These are phyloP conservation scores for Blastocystis sp. DNA, from an alignment of 352 stramenopile species.

Conservation along the genomic window DNA sequence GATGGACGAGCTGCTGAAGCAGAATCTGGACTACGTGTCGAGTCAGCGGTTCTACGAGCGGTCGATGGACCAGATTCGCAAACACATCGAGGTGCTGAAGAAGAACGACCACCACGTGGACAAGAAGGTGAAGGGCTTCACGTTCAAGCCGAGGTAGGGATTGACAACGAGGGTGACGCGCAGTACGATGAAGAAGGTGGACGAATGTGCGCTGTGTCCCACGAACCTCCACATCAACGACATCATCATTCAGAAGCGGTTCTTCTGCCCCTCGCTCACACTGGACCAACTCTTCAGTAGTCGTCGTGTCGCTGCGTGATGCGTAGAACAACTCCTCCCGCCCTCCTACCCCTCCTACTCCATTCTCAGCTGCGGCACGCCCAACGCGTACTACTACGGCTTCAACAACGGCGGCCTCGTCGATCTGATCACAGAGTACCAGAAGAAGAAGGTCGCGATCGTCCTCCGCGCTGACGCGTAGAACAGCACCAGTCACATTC, in stretches of 20 bases:
- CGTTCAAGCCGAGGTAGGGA: constrained; percentile 47
- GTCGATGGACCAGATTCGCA: background rate
- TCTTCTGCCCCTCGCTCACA: background rate
- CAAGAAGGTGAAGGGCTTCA: constrained; percentile 27
- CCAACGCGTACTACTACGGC: constrained; percentile 40
- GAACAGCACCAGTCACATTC: background rate
- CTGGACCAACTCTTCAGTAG: constrained; percentile 32
- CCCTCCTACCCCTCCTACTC: constrained; percentile 9
- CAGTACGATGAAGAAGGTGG: constrained; percentile 69
- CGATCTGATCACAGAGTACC: constrained; percentile 8
- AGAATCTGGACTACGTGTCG: constrained; percentile 30
- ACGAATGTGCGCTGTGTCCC: constrained; percentile 32
- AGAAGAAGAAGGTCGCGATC: background rate
- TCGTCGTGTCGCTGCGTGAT: background rate
- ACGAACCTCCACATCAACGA: constrained; percentile 73
- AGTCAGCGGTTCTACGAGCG: constrained; percentile 66
- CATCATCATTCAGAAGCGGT: constrained; percentile 21
- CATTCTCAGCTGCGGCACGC: constrained; percentile 56
- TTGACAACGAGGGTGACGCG: no score
- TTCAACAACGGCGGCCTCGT: constrained; percentile 45
- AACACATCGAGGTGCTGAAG: constrained; percentile 1
- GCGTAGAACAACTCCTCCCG: constrained; percentile 31
- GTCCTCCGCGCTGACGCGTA: background rate
- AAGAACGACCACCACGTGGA: constrained; percentile 32
- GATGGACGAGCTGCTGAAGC: constrained; percentile 59